Evolutionary conservation across 495 filamentous ascomycete genomes (phyloP).

Genomic region (Bryoglossum gracile): DNA sequence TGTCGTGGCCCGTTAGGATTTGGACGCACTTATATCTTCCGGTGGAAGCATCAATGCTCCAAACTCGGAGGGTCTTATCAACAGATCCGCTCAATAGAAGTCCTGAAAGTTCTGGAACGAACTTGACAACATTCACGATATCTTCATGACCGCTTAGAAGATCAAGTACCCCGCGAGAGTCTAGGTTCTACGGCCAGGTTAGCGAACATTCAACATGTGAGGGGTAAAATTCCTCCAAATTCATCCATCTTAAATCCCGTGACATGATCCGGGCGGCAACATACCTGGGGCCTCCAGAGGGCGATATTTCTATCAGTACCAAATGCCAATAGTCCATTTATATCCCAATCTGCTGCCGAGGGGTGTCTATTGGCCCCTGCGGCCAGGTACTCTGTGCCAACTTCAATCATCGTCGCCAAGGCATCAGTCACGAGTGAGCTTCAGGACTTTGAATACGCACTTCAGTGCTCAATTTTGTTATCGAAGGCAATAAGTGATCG

Average conservation of each 20-base stretch:
- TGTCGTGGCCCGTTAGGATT: slow-evolving; percentile 54
- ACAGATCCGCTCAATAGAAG: slow-evolving; percentile 71
- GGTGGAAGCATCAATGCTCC: slow-evolving; percentile 40
- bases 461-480: too few species aligned
- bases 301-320: slow-evolving; percentile 85
- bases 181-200: slow-evolving; percentile 7
- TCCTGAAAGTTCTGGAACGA: slow-evolving; percentile 48
- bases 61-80: slow-evolving; percentile 72
- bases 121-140: slow-evolving; percentile 76
- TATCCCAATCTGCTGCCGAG: slow-evolving; percentile 83
- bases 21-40: slow-evolving; percentile 35
- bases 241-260: background rate
- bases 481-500: too few species aligned
- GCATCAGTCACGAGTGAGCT: background rate
- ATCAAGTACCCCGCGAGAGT: slow-evolving; percentile 47
- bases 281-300: slow-evolving; percentile 77
- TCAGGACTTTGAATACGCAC: background rate
- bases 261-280: background rate
- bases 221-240: slow-evolving; percentile 34
- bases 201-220: slow-evolving; percentile 4
- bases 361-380: slow-evolving; percentile 88
- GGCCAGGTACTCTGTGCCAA: slow-evolving; percentile 53
- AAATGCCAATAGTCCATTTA: slow-evolving; percentile 66
- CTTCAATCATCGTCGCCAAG: slow-evolving; percentile 4
- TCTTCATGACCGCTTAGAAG: slow-evolving; percentile 78